phyloP scores from a whole-genome alignment of 2,329 filamentous ascomycete genomes.

The Hypoxylon sp. region DNA sequence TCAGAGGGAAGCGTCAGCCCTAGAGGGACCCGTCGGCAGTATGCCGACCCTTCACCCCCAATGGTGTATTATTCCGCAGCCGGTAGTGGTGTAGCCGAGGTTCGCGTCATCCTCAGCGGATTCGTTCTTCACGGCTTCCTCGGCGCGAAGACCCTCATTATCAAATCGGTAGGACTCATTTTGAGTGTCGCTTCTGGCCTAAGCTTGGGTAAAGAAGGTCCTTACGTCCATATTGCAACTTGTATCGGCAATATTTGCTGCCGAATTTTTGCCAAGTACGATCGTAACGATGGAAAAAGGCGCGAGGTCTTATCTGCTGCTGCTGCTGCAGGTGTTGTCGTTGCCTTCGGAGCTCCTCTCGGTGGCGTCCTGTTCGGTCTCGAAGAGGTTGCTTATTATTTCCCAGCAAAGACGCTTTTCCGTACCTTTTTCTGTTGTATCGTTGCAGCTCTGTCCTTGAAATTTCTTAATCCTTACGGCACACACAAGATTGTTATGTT shows the following conservation, averaged over 20 bases:
- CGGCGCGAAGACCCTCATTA: slow-evolving; percentile 85
- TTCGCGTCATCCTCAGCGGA: slow-evolving; percentile 96
- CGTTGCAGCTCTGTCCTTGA: slow-evolving; percentile 88
- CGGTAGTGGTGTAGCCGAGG: slow-evolving; percentile 95
- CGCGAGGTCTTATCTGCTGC: slow-evolving; percentile 94
- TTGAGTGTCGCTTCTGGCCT: slow-evolving; percentile 93
- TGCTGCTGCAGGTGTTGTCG: slow-evolving; percentile 91
- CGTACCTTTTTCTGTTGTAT: slow-evolving; percentile 99
- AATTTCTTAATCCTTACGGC: slow-evolving; percentile 96
- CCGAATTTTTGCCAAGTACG: slow-evolving; percentile 94
- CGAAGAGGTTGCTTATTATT: slow-evolving; percentile 97
- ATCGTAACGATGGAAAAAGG: slow-evolving; percentile 92
- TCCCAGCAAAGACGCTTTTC: slow-evolving; percentile 96
- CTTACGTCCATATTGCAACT: slow-evolving; percentile 97
- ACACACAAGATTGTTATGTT: slow-evolving; percentile 98
- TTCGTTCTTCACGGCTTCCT: slow-evolving; percentile 98
- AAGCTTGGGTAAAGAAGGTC: slow-evolving; percentile 93
- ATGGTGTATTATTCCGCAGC: slow-evolving; percentile 97
- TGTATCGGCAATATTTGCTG: slow-evolving; percentile 97
- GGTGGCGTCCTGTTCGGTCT: slow-evolving; percentile 93
- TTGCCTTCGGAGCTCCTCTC: slow-evolving; percentile 90
- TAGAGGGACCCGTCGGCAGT: slow-evolving; percentile 46
- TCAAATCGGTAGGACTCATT: slow-evolving; percentile 87
- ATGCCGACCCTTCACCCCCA: slow-evolving; percentile 65
- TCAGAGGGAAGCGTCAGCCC: slow-evolving; percentile 63